Conservation (phyloP, 2,329 filamentous ascomycete genomes). For the Pseudopyrenochaeta lycopersici region DNA sequence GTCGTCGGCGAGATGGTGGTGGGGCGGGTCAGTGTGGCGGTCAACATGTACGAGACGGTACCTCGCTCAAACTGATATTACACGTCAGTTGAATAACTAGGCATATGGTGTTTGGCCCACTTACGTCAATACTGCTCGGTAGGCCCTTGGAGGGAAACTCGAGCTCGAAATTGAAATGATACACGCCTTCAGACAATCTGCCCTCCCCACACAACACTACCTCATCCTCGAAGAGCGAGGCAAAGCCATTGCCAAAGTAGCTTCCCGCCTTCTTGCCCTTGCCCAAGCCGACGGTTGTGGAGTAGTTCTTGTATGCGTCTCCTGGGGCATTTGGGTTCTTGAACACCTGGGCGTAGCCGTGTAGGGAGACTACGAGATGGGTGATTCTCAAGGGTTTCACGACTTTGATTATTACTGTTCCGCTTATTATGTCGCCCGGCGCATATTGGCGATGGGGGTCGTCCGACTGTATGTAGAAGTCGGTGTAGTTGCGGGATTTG, state of each 20-base stretch:
- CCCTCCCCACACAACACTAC: conserved; percentile 81
- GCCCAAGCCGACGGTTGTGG: conserved; percentile 62
- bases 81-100: conserved; percentile 25
- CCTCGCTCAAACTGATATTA: conserved; percentile 87
- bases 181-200: conserved; percentile 75
- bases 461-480: conserved; percentile 80
- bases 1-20: conserved; percentile 83
- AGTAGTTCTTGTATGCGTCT: conserved; percentile 59
- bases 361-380: conserved; percentile 79
- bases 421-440: conserved; percentile 77
- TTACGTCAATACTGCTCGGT: conserved; percentile 94
- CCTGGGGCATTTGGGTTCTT: conserved; percentile 72
- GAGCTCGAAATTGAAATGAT: conserved; percentile 81
- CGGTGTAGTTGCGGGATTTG: conserved; percentile 72
- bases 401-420: conserved; percentile 75
- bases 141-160: conserved; percentile 73
- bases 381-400: conserved; percentile 80
- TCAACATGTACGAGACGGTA: conserved; percentile 89
- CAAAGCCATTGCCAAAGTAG: conserved; percentile 79
- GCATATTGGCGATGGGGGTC: conserved; percentile 81
- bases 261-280: conserved; percentile 60
- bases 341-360: conserved; percentile 82
- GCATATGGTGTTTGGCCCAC: conserved; percentile 43
- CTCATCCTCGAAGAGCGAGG: conserved; percentile 85
- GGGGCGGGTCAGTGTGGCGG: conserved; percentile 87